phyloP scores from a whole-genome alignment of 148 eudicot genomes.

The Chenopodium quinoa region DNA sequence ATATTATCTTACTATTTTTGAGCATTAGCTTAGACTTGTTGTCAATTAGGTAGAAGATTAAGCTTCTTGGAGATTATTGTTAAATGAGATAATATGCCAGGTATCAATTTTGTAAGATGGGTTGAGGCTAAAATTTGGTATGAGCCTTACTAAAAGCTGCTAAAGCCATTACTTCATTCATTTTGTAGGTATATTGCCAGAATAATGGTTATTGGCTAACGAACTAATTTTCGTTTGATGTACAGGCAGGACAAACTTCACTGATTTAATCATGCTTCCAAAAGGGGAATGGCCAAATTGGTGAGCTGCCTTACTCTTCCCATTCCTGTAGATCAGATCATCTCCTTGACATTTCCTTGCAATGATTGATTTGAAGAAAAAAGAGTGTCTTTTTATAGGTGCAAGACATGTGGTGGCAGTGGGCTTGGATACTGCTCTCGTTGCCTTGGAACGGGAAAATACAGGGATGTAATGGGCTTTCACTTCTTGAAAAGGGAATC shows the following conservation, averaged over 20 bases:
- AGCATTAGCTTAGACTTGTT: not conserved
- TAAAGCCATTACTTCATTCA: not conserved
- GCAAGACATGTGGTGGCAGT: slow-evolving; percentile 83
- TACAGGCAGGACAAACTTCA: slow-evolving; percentile 68
- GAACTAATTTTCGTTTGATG: not conserved
- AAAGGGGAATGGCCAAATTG: slow-evolving; percentile 95
- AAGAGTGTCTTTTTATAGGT: slow-evolving; percentile 44
- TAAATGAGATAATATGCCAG: not conserved
- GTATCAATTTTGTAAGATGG: not conserved
- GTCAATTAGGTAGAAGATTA: not conserved
- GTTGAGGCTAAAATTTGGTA: not conserved
- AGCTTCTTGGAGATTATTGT: not conserved
- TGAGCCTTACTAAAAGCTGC: not conserved
- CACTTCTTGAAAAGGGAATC: slow-evolving; percentile 64
- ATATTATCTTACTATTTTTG: not conserved
- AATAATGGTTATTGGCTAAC: not conserved
- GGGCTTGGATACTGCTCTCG: slow-evolving; percentile 76
- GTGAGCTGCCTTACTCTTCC: slow-evolving; percentile 38
- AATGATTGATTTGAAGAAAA: slow-evolving; percentile 1
- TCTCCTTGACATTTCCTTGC: not conserved
- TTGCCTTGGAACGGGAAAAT: slow-evolving; percentile 86
- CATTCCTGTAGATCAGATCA: not conserved
- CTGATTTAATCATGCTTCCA: slow-evolving; percentile 65
- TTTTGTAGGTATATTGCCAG: not conserved
- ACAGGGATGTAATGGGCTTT: slow-evolving; percentile 71